These are phyloP conservation scores for Tetrahymena borealis DNA, from an alignment of 73 alveolate species.

Conservation along the genomic window DNA sequence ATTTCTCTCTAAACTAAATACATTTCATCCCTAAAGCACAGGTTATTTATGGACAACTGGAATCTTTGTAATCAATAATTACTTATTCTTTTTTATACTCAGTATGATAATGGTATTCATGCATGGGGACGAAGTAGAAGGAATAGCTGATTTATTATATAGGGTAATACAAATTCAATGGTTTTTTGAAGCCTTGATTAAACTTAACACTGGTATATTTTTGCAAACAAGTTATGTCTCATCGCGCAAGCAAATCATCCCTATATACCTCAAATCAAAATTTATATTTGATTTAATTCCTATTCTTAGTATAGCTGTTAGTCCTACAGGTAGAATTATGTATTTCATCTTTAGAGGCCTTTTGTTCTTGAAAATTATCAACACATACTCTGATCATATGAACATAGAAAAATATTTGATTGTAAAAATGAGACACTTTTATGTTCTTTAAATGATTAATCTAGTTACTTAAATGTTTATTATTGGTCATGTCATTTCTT, in stretches of 20 bases:
- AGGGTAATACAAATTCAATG: background rate
- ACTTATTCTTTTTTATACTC: background rate
- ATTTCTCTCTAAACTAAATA: background rate
- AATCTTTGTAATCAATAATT: background rate
- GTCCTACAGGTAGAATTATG: background rate
- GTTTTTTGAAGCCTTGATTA: background rate
- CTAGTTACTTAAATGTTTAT: background rate
- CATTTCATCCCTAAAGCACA: background rate
- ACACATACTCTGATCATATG: background rate
- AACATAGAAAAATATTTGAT: background rate
- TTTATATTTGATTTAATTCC: background rate
- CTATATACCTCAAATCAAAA: background rate
- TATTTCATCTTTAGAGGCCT: background rate
- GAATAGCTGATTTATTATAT: background rate
- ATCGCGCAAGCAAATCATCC: background rate
- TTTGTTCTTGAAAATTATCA: background rate
- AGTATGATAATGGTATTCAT: background rate
- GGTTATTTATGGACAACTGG: background rate
- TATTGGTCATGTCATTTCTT: background rate
- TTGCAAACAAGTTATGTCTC: background rate
- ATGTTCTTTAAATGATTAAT: background rate
- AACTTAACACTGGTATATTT: background rate
- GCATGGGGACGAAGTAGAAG: background rate
- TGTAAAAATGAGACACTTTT: background rate
- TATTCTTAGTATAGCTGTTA: background rate